Conservation (phyloP, 176 grass and related monocot species). For the Elaeis guineensis region DNA sequence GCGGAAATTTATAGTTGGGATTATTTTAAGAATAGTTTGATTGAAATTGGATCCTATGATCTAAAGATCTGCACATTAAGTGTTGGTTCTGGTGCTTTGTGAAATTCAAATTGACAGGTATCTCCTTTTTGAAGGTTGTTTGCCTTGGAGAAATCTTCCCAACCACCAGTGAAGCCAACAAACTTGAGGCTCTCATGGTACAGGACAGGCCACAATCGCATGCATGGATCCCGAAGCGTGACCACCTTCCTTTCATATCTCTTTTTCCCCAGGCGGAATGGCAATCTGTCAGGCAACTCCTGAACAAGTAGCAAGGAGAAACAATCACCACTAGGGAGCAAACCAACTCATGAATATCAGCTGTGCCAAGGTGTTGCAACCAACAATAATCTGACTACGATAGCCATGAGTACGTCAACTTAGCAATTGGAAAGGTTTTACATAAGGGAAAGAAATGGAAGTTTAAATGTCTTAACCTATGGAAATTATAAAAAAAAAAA, state of each 20-base stretch:
- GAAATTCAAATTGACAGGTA: conserved; percentile 39
- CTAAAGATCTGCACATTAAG: conserved; percentile 19
- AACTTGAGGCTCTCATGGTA: conserved; percentile 44
- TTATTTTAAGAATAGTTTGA: too few relatives aligned
- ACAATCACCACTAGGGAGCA: too few relatives aligned
- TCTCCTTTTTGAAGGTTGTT: conserved; percentile 30
- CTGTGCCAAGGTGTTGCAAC: too few relatives aligned
- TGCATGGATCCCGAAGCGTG: conserved; percentile 32
- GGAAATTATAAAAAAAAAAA: too few relatives aligned
- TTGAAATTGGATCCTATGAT: neutral
- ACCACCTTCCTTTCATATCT: conserved; percentile 43
- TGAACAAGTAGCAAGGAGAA: neutral
- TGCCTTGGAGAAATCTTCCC: conserved; percentile 36
- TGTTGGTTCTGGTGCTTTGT: conserved; percentile 7
- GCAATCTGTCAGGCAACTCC: conserved; percentile 43
- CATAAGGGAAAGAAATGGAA: too few relatives aligned
- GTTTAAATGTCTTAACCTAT: too few relatives aligned
- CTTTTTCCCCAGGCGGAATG: conserved; percentile 27
- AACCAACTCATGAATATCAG: too few relatives aligned
- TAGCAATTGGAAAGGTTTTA: too few relatives aligned
- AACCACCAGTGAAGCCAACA: conserved; percentile 39
- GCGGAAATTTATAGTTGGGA: too few relatives aligned
- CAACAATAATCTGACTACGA: too few relatives aligned
- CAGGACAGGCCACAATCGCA: conserved; percentile 37
- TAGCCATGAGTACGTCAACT: too few relatives aligned